Evolutionary conservation across 129 eudicot species (phyloP).

Genomic region (Scalesia atractyloides): DNA sequence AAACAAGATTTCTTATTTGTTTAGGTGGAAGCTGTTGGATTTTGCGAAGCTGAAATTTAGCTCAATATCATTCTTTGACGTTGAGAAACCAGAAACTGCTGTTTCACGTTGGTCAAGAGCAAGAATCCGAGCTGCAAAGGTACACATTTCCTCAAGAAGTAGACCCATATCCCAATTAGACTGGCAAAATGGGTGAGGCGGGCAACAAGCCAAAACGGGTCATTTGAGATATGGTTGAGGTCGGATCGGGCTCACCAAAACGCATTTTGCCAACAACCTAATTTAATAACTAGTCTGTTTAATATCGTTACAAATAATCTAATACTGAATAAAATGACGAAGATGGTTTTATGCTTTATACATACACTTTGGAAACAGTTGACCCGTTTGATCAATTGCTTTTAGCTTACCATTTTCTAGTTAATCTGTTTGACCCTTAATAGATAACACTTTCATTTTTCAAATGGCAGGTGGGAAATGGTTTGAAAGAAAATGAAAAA

Average conservation of each 20-base stretch:
- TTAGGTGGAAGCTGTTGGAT: constrained; percentile 81
- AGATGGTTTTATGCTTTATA: background rate
- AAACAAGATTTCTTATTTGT: constrained; percentile 5
- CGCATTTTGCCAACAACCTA: background rate
- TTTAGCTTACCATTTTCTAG: too few relatives aligned
- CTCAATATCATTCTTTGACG: constrained; percentile 73
- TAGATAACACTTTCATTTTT: constrained; percentile 1
- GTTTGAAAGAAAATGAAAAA: constrained; percentile 78
- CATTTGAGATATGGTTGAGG: background rate
- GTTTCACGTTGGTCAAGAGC: constrained; percentile 86
- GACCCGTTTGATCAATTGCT: background rate
- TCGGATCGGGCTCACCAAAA: background rate
- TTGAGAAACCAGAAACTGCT: constrained; percentile 76
- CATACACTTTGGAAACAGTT: background rate
- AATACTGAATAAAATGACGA: background rate
- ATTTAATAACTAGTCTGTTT: background rate
- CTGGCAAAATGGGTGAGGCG: background rate
- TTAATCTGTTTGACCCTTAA: background rate
- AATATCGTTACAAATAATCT: background rate
- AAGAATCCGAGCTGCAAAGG: constrained; percentile 84
- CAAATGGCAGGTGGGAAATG: constrained; percentile 74
- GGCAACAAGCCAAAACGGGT: background rate
- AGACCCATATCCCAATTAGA: background rate
- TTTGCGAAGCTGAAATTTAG: constrained; percentile 66
- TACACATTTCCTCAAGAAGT: too few relatives aligned